These are phyloP conservation scores for Sanghuangporus weigelae DNA, from an alignment of 1,284 basidiomycete genomes.

Conservation along the genomic window DNA sequence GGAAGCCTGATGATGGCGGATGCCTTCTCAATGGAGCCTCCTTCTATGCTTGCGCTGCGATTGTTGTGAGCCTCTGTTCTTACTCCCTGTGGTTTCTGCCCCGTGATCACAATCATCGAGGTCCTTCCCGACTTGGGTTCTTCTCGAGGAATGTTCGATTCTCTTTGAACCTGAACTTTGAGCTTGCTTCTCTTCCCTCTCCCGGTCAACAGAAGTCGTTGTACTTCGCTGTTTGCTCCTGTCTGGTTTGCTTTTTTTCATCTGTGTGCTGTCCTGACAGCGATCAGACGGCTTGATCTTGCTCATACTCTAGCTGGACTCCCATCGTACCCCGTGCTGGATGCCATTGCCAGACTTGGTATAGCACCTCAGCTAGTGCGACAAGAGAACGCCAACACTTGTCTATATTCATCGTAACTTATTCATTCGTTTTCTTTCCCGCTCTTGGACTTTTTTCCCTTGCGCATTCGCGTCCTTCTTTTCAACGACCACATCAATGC, in stretches of 20 bases:
- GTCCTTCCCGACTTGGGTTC: too few species aligned
- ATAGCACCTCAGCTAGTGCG: not conserved
- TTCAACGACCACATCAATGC: not conserved
- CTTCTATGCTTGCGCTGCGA: too few species aligned
- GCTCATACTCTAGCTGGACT: too few species aligned
- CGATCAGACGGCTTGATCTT: too few species aligned
- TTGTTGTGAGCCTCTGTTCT: too few species aligned
- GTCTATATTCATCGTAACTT: not conserved
- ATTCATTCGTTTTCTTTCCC: not conserved
- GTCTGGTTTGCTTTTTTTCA: too few species aligned
- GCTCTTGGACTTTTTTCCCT: not conserved
- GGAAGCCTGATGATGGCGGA: not conserved
- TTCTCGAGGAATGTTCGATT: not conserved
- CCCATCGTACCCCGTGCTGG: not conserved
- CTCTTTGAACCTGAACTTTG: not conserved
- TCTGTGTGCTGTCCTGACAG: too few species aligned
- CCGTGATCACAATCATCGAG: too few species aligned
- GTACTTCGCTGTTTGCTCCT: not conserved
- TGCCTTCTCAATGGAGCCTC: not conserved
- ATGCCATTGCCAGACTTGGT: not conserved
- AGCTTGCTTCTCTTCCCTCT: not conserved
- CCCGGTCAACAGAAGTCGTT: not conserved
- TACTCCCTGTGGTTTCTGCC: too few species aligned
- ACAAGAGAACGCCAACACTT: not conserved
- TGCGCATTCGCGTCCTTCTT: not conserved